These are phyloP conservation scores for Lojkania enalia DNA, from an alignment of 2,329 filamentous ascomycete genomes.

Conservation along the genomic window DNA sequence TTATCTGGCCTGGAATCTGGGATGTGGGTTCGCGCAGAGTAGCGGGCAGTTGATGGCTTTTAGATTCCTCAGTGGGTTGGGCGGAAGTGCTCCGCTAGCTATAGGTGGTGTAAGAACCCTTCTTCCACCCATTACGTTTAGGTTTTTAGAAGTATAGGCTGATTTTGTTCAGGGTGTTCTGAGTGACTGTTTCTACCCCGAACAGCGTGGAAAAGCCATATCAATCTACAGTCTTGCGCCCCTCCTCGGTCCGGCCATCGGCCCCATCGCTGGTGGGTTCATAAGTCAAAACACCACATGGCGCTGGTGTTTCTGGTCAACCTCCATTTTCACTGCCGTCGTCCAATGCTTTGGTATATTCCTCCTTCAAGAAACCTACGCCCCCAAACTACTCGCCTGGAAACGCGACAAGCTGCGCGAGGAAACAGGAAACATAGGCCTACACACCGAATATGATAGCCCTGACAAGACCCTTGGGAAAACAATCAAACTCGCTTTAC, in stretches of 20 bases:
- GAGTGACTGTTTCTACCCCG: constrained; percentile 62
- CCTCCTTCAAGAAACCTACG: constrained; percentile 68
- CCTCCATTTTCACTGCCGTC: constrained; percentile 63
- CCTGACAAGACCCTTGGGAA: constrained; percentile 40
- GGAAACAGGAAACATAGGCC: constrained; percentile 62
- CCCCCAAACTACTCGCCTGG: constrained; percentile 62
- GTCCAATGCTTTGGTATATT: constrained; percentile 66
- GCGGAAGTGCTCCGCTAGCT: constrained; percentile 43
- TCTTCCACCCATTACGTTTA: not conserved
- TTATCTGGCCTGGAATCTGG: constrained; percentile 45
- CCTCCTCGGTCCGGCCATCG: constrained; percentile 66
- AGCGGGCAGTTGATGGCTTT: constrained; percentile 41
- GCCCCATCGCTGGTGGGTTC: constrained; percentile 68
- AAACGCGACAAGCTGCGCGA: constrained; percentile 62
- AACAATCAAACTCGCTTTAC: constrained; percentile 45
- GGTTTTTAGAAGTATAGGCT: not conserved
- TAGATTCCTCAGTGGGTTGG: constrained; percentile 43
- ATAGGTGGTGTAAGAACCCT: constrained; percentile 38
- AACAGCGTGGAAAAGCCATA: constrained; percentile 65
- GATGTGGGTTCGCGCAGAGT: constrained; percentile 45
- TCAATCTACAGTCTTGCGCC: constrained; percentile 66
- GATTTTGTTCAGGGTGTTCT: constrained; percentile 32
- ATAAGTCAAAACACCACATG: constrained; percentile 66
- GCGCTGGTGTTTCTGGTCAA: constrained; percentile 74
- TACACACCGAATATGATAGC: constrained; percentile 57